Base-by-base conservation (phyloP, 441 rosid genomes). In the Adansonia grandidieri region DNA sequence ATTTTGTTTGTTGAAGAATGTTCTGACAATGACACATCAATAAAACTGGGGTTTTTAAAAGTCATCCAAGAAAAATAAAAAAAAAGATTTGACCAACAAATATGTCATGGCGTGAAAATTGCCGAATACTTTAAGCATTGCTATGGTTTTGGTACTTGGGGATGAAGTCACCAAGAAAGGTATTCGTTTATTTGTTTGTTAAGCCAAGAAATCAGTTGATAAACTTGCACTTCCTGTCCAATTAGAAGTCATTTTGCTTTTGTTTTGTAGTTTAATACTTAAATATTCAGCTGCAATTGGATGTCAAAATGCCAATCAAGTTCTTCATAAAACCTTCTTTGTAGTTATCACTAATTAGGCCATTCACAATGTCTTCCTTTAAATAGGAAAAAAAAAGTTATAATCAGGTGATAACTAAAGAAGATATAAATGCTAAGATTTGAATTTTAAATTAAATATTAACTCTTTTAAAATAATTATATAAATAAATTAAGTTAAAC, bases 161-260 rank as follows among this genome's bases (percentile, higher is more conserved):
- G 22, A 40, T 15, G 24, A 65, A 40, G 68, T 32, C 19, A 32
- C 47, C 68, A 64, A n/a, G 17, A 64, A 37, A 64, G 17, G 48
- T 8, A 40, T 64, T 40, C 19, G 42, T 65, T 65, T 63, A 15
- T 8, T 65, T 65, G 50, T 65, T 42, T n/a, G 19, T n/a, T 65
- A 8, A 65, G n/a, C 50, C 50, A 40, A 42, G 11, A 65, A 65
- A 65, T 65, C 5, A 40, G 70, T 48, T 65, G 54, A 47, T 68
- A 68, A 47, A 47, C 57, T 47, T 69, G 73, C 73, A n/a, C 9
- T 14, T 48, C 57, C 37, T 32, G 19, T 69, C 73, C 73, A 11
- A 20, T 20, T 44, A 45, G 19, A 44, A 68, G 7, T 45, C 37
- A 19, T 45, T 68, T 17, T 9, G 54, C 45, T 68, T 54, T 68